A percentile compares a stretch with the other conserved stretches of the same genome.
Evolutionary conservation across 1,284 basidiomycete genomes (phyloP).

Genomic region (Cutaneotrichosporon mucoides): DNA sequence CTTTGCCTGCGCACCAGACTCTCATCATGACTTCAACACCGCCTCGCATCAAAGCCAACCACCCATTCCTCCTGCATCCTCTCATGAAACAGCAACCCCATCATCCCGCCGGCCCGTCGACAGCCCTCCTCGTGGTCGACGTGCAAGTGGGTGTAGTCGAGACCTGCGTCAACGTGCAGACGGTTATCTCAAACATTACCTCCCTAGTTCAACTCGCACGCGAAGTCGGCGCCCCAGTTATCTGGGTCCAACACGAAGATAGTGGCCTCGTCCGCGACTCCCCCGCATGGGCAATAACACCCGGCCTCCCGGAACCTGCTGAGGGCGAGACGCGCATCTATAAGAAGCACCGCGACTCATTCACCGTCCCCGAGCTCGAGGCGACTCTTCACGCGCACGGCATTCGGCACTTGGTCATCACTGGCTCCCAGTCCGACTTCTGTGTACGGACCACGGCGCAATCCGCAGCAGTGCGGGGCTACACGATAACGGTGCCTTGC

Average conservation of each 20-base stretch:
- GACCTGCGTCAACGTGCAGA: not conserved
- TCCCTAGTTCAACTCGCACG: not conserved
- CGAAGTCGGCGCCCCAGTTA: not conserved
- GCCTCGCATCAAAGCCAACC: not conserved
- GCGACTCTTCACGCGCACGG: not conserved
- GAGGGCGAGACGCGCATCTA: not conserved
- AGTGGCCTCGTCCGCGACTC: not conserved
- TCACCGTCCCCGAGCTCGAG: not conserved
- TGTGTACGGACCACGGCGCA: constrained; percentile 5
- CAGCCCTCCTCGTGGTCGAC: constrained; percentile 10
- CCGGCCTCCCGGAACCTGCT: not conserved
- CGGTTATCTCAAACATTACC: not conserved
- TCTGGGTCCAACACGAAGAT: constrained; percentile 10
- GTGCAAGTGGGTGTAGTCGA: constrained; percentile 3
- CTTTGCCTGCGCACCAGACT: too few relatives aligned
- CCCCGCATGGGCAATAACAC: not conserved
- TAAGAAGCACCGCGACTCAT: constrained; percentile 4
- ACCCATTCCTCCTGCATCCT: not conserved
- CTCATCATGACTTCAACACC: too few relatives aligned
- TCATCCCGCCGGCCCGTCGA: not conserved
- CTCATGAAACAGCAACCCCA: not conserved
- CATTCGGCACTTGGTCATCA: not conserved
- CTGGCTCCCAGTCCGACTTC: constrained; percentile 7
- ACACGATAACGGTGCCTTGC: not conserved
- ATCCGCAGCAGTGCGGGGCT: not conserved